Conservation (phyloP, 2,329 filamentous ascomycete genomes). For the Monosporascus sp. region DNA sequence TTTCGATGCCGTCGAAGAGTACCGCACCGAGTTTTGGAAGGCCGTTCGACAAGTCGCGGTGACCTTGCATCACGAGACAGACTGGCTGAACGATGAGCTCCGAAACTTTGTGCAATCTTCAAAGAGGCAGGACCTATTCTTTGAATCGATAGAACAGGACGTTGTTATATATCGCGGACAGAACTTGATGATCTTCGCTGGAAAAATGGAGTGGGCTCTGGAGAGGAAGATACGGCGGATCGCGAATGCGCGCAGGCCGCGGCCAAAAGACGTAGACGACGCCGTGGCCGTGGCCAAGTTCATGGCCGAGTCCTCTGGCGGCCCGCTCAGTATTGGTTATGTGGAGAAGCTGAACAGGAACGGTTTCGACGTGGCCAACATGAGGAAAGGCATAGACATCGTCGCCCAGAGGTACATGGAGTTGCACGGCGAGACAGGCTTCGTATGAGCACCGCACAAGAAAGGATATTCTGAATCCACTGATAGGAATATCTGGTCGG, state of each 20-base stretch:
- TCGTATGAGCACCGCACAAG: neutral
- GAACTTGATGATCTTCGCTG: constrained; percentile 19
- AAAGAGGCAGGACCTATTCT: constrained; percentile 14
- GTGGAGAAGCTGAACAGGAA: constrained; percentile 3
- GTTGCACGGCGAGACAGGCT: neutral
- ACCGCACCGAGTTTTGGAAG: constrained; percentile 10
- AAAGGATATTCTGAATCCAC: neutral
- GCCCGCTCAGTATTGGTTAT: constrained; percentile 1
- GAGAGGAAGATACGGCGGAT: constrained; percentile 22
- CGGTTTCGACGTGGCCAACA: constrained; percentile 4
- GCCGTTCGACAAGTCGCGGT: constrained; percentile 9
- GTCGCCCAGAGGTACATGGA: constrained; percentile 3
- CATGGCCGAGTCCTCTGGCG: neutral
- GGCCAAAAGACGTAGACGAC: constrained; percentile 6
- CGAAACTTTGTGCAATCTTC: constrained; percentile 12
- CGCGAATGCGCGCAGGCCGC: constrained; percentile 4
- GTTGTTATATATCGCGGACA: constrained; percentile 15
- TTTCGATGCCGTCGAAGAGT: constrained; percentile 14
- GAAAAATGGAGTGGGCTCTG: constrained; percentile 18
- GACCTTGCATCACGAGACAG: constrained; percentile 1
- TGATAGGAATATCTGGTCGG: too few species aligned
- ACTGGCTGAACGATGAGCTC: constrained; percentile 21
- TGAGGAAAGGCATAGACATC: constrained; percentile 2
- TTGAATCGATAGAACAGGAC: constrained; percentile 16
- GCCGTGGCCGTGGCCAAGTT: constrained; percentile 4